phyloP scores from a whole-genome alignment of 1,139 yeast species.

The Taiozyma onychis region DNA sequence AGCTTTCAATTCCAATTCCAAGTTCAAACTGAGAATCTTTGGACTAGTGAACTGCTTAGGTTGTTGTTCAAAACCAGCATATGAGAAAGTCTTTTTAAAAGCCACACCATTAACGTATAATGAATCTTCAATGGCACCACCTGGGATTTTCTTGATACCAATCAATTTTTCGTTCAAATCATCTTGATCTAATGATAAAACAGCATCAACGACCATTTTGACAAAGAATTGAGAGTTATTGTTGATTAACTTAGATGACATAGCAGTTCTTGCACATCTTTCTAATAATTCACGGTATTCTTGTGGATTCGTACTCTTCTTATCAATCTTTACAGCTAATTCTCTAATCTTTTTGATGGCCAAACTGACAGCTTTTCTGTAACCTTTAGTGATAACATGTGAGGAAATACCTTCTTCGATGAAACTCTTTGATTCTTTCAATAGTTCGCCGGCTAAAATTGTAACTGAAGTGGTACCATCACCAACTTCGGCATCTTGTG shows the following conservation, averaged over 20 bases:
- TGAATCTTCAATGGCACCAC: constrained; percentile 96
- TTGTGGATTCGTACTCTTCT: constrained; percentile 30
- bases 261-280: constrained; percentile 94
- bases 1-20: constrained; percentile 93
- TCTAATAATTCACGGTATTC: constrained; percentile 65
- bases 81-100: constrained; percentile 92
- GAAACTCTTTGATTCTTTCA: constrained; percentile 83
- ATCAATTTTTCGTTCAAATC: constrained; percentile 85
- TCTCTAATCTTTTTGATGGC: constrained; percentile 73
- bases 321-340: constrained; percentile 63
- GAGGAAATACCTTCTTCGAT: constrained; percentile 96
- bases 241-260: constrained; percentile 91
- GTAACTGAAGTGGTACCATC: constrained; percentile 98
- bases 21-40: constrained; percentile 77
- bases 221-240: constrained; percentile 86
- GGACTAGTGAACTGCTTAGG: constrained; percentile 82
- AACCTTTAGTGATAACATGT: constrained; percentile 83
- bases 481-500: constrained; percentile 99
- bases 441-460: constrained; percentile 86
- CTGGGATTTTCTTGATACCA: constrained; percentile 92
- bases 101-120: constrained; percentile 91
- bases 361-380: constrained; percentile 71
- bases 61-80: constrained; percentile 98
- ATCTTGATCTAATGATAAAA: constrained; percentile 73
- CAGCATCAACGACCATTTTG: constrained; percentile 96